Base-by-base conservation (phyloP, 805 yeast species). In the Candida boidinii region DNA sequence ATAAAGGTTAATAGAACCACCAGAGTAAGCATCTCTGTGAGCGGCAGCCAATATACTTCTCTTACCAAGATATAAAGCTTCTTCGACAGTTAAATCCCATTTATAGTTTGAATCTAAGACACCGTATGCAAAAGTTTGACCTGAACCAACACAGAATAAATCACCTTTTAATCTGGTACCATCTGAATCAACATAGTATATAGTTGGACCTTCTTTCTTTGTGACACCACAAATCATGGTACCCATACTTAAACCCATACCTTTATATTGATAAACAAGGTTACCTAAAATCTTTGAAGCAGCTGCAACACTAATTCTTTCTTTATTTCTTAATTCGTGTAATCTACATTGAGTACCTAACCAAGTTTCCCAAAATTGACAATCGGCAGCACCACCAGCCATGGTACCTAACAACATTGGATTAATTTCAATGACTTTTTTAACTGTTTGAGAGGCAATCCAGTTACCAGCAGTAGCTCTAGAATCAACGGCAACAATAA, bases 341-440 rank as follows among this genome's bases (percentile, higher is more conserved):
- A 92, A 63, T 51, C 98, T 70, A 66, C 97, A 90, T 62, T 92
- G 96, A 13, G 95, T 68, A 41, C 98, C 98, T 39, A 92, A 71
- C 97, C 97, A 92, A 23, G 96, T 85, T 64, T 92, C 97, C 98
- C 98, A 92, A 62, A 70, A 92, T 60, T 92, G 98, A 69, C 98
- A 92, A 63, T 92, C 98, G 21, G 97, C 97, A 31, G 98, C 98
- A 66, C 97, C 97, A 63, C 98, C 98, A 22, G 98, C 98, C 96
- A 92, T 79, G 15, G 98, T 92, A 44, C 98, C 98, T 48, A 92
- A 70, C 43, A 92, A 63, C 57, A 84, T 82, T 34, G 96, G 96
- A 60, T 92, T 92, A 62, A 92, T 92, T 60, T 90, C 90, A 50
- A 92, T 87, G 35, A 92, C 98, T 61, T 92, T 92, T 62, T 90